A percentile compares a stretch with the other conserved stretches of the same genome.
These are phyloP conservation scores for Punctularia strigosozonata DNA, from an alignment of 768 basidiomycete species.

Conservation along the genomic window DNA sequence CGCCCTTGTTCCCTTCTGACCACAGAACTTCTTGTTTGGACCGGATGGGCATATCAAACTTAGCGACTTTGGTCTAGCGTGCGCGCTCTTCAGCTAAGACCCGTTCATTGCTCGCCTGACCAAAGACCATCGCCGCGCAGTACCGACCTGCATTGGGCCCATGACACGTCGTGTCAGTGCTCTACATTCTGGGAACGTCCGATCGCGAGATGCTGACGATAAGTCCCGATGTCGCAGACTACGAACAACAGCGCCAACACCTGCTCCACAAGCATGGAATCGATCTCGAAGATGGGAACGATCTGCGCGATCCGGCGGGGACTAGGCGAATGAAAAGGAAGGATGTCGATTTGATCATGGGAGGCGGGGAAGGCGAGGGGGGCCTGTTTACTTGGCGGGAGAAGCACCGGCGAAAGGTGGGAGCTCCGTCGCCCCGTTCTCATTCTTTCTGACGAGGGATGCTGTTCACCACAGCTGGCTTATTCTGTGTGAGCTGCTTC, in stretches of 20 bases:
- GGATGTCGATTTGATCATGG: conserved; percentile 78
- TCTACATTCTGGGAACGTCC: too few relatives aligned
- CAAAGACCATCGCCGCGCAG: conserved; percentile 23
- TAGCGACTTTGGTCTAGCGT: conserved; percentile 94
- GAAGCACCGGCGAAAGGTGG: conserved; percentile 81
- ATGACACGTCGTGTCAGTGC: conserved; percentile 77
- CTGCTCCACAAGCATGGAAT: conserved; percentile 89
- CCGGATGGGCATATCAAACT: conserved; percentile 89
- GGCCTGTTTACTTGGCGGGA: conserved; percentile 95
- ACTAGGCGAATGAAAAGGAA: conserved; percentile 72
- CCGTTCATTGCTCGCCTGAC: conserved; percentile 1
- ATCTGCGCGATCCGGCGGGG: conserved; percentile 53
- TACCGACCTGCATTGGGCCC: conserved; percentile 92
- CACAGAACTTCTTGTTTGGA: conserved; percentile 95
- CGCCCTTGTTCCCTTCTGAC: conserved; percentile 5
- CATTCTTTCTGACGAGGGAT: conserved; percentile 7
- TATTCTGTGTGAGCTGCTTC: conserved; percentile 73
- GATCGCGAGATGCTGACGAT: too few relatives aligned
- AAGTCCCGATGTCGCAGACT: too few relatives aligned
- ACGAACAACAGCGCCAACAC: conserved; percentile 85
- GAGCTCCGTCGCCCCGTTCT: conserved; percentile 20
- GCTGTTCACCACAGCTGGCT: conserved; percentile 42
- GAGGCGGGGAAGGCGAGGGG: conserved; percentile 65
- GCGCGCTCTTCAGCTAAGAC: conserved; percentile 26
- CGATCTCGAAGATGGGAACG: conserved; percentile 75